Percentiles rank a stretch among this genome's conserved stretches.
Evolutionary conservation across 2,329 filamentous ascomycete species (phyloP).

Genomic region (Stachybotrys echinatus): DNA sequence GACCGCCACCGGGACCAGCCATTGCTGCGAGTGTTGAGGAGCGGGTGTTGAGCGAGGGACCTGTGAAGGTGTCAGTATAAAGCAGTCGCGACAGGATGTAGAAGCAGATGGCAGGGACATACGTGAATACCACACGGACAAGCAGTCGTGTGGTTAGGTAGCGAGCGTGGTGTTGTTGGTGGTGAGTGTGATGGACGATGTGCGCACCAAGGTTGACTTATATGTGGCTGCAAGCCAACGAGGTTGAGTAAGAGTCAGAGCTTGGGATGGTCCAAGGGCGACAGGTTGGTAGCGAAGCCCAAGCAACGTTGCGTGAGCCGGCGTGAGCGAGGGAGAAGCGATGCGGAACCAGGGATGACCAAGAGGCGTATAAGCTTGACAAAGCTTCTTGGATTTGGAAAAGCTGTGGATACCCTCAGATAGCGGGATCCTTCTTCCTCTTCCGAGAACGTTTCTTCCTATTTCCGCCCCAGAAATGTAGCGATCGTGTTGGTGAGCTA

Average conservation of each 20-base stretch:
- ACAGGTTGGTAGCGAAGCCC: background rate
- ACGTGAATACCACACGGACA: slow-evolving; percentile 23
- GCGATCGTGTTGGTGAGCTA: slow-evolving; percentile 26
- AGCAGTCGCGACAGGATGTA: background rate
- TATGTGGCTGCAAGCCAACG: background rate
- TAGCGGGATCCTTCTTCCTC: slow-evolving; percentile 2
- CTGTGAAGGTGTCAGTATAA: no score
- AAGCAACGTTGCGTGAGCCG: slow-evolving; percentile 6
- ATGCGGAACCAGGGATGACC: background rate
- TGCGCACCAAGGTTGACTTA: slow-evolving; percentile 8
- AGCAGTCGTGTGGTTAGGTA: slow-evolving; percentile 24
- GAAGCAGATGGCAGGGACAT: slow-evolving; percentile 9
- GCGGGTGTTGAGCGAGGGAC: slow-evolving; percentile 26
- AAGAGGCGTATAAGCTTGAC: background rate
- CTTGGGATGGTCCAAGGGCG: background rate
- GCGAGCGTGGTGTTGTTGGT: slow-evolving; percentile 29
- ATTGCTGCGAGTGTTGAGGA: slow-evolving; percentile 47
- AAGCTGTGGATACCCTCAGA: background rate
- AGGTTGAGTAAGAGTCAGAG: background rate
- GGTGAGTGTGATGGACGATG: background rate
- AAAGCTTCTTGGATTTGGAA: background rate
- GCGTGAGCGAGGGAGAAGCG: slow-evolving; percentile 2
- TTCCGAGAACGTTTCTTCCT: slow-evolving; percentile 8
- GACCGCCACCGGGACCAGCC: slow-evolving; percentile 92
- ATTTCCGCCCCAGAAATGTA: slow-evolving; percentile 16